Conservation (phyloP, 352 stramenopile species). For the Globisporangium okanoganense region DNA sequence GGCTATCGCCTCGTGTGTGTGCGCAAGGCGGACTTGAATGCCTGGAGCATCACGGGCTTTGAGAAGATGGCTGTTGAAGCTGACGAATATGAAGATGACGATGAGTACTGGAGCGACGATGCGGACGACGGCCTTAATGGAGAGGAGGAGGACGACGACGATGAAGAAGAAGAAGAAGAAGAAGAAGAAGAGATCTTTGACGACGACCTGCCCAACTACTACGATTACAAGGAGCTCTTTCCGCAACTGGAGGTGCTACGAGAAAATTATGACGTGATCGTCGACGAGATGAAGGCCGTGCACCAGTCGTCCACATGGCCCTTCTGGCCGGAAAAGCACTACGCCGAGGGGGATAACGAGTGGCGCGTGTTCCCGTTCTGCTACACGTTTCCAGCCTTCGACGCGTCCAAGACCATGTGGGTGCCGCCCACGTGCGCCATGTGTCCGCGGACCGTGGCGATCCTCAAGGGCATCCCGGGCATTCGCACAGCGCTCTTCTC, state of each 20-base stretch:
- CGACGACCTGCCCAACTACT: conserved; percentile 71
- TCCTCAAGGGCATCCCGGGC: conserved; percentile 58
- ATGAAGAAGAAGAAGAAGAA: conserved; percentile 38
- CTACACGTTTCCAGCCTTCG: conserved; percentile 88
- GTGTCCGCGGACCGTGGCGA: conserved; percentile 75
- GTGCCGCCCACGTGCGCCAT: conserved; percentile 65
- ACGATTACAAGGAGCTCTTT: conserved; percentile 67
- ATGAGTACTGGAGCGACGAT: conserved; percentile 25
- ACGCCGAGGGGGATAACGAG: conserved; percentile 62
- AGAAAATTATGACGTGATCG: conserved; percentile 65
- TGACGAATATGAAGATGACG: conserved; percentile 22
- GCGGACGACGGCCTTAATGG: conserved; percentile 13
- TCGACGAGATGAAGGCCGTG: conserved; percentile 70
- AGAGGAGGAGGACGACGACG: conserved; percentile 28
- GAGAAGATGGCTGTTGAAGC: neutral
- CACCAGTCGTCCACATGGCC: conserved; percentile 60
- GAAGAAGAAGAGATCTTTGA: conserved; percentile 66
- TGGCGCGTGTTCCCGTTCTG: conserved; percentile 89
- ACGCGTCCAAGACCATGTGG: conserved; percentile 81
- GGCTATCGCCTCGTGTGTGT: conserved; percentile 50
- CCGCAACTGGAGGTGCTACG: conserved; percentile 75
- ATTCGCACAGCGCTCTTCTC: conserved; percentile 89
- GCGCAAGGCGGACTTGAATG: conserved; percentile 18
- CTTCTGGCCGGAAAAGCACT: conserved; percentile 86
- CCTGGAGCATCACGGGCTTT: conserved; percentile 18